Base-by-base conservation (phyloP, 2,329 filamentous ascomycete species). In the Fusarium bactridioides region DNA sequence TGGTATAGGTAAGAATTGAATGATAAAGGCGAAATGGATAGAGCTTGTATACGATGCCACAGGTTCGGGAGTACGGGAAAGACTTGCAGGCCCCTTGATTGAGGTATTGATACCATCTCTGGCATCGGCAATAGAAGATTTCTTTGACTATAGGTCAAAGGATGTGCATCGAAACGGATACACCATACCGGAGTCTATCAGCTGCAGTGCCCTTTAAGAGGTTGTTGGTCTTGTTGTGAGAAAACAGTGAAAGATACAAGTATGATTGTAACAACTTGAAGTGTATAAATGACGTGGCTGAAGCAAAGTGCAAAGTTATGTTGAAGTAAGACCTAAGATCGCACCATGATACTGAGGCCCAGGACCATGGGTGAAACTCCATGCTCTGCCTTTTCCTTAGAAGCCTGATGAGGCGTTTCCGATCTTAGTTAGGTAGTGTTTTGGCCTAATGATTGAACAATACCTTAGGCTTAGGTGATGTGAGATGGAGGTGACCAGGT, bases 31-130 rank as follows among this genome's bases (percentile, higher is more conserved):
- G 60, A 40, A 61, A 29, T 53, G 51, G 61, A 72, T 74, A 76
- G 74, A 76, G 60, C 51, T 74, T 74, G 69, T 73, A 74, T 72
- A 72, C 56, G 57, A 73, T 63, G 61, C 57, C 57, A 60, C 47
- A 60, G 53, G 41, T 47, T 43, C 47, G 41, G 43, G 31, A 51
- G 67, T 58, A 58, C 60, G 70, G 55, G 59, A 64, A 53, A 56
- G 57, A 62, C 43, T 38, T 59, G 27, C 19, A 50, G 11, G 35
- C 40, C 41, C 29, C 29, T 56, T 57, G n/a, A 33, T 41, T 33
- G 11, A 41, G 38, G 38, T 27, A 48, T 54, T 47, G 44, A 62
- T 40, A 33, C 31, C 27, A 69, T 33, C 37, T 48, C 25, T 61
- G 43, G 43, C 47, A 48, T 33, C 19, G 27, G 33, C 55, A 43